Conservation (phyloP, 192 early-diverging fungal species). For the Coemansia sp. region DNA sequence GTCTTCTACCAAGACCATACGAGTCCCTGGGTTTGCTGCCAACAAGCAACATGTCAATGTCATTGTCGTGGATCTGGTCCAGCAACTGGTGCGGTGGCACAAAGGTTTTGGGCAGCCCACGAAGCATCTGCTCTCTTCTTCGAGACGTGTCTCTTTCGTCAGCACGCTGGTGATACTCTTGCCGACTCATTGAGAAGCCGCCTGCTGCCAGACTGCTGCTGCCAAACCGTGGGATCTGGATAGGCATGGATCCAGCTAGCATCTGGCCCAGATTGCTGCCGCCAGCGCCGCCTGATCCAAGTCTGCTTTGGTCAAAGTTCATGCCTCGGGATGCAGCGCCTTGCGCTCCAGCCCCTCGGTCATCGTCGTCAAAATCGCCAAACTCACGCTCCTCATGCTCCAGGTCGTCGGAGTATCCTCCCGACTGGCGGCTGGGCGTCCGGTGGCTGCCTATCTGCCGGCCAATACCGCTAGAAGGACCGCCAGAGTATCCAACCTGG, state of each 20-base stretch:
- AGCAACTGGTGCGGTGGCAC: constrained; percentile 50
- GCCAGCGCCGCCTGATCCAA: background rate
- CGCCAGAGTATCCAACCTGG: background rate
- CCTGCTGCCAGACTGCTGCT: constrained; percentile 22
- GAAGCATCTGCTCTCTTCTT: constrained; percentile 29
- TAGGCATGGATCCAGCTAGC: constrained; percentile 53
- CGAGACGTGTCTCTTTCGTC: constrained; percentile 38
- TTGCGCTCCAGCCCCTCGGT: constrained; percentile 7
- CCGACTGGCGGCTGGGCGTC: constrained; percentile 24
- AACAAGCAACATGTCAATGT: constrained; percentile 29
- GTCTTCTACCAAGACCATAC: constrained; percentile 30
- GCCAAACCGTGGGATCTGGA: constrained; percentile 45
- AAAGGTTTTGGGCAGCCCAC: constrained; percentile 47
- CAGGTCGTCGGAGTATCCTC: constrained; percentile 26
- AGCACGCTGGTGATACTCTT: constrained; percentile 23
- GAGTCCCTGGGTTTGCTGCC: constrained; percentile 54
- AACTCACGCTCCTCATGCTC: constrained; percentile 32
- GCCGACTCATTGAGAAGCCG: constrained; percentile 30
- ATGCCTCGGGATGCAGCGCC: background rate
- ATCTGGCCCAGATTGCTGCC: constrained; percentile 35
- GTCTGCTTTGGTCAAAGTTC: background rate
- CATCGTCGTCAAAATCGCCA: constrained; percentile 25
- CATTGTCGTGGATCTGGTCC: constrained; percentile 34
- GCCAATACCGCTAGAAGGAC: background rate
- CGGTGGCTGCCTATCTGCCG: constrained; percentile 1